These are phyloP conservation scores for Agarophyton chilense DNA, from an alignment of 23 red algal genomes.

Conservation along the genomic window DNA sequence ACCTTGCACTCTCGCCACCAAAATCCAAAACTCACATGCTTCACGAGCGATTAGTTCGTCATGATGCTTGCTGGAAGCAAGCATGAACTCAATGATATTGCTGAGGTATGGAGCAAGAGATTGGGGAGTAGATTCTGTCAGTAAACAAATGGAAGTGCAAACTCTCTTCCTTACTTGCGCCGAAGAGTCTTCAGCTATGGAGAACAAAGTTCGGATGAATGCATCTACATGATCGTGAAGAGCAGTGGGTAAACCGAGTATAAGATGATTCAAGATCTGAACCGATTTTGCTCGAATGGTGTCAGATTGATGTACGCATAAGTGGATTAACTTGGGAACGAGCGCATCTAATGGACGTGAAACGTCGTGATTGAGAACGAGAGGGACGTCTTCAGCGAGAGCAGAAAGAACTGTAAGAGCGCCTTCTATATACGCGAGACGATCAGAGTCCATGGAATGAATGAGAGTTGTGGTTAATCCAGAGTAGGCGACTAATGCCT, in stretches of 20 bases:
- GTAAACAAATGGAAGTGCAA: conserved; percentile 73
- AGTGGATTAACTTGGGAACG: conserved; percentile 74
- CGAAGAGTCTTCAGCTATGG: conserved; percentile 70
- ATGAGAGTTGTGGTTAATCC: conserved; percentile 70
- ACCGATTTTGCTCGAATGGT: conserved; percentile 58
- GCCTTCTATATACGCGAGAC: conserved; percentile 60
- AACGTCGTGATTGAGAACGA: conserved; percentile 64
- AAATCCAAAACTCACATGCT: conserved; percentile 91
- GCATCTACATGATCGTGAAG: conserved; percentile 62
- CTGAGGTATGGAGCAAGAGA: conserved; percentile 72
- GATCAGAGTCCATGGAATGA: conserved; percentile 51
- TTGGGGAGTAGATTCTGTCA: conserved; percentile 60
- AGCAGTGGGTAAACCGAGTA: conserved; percentile 67
- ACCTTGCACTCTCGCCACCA: conserved; percentile 29
- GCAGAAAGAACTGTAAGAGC: conserved; percentile 70
- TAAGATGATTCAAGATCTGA: conserved; percentile 77
- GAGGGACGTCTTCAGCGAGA: conserved; percentile 79
- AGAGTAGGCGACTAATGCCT: conserved; percentile 40
- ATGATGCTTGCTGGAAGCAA: conserved; percentile 43
- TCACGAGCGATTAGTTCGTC: conserved; percentile 69
- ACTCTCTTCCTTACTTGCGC: conserved; percentile 76
- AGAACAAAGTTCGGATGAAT: conserved; percentile 61
- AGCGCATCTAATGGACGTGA: conserved; percentile 72
- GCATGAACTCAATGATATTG: conserved; percentile 78
- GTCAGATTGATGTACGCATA: conserved; percentile 61